phyloP scores from a whole-genome alignment of 1,284 basidiomycete genomes.

The Austroboletus niveus region DNA sequence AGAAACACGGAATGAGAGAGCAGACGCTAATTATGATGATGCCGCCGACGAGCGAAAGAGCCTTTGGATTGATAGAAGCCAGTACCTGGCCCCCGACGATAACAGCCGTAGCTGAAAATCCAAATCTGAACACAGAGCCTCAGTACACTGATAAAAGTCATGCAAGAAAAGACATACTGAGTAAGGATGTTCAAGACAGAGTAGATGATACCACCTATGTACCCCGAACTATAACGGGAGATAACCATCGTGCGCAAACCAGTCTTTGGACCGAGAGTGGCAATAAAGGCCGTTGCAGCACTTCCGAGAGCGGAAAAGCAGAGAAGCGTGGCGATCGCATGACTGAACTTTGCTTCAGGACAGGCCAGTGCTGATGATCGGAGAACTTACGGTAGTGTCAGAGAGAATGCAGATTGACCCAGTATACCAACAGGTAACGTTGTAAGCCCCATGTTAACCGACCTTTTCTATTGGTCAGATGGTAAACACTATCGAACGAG shows the following conservation, averaged over 20 bases:
- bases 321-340: conserved; percentile 42
- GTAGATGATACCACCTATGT: conserved; percentile 53
- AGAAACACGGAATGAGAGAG: conserved; percentile 47
- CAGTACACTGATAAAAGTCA: neutral
- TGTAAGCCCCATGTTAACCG: conserved; percentile 48
- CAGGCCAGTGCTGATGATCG: neutral
- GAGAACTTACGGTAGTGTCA: conserved; percentile 45
- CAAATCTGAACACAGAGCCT: conserved; percentile 33
- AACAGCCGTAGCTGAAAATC: conserved; percentile 44
- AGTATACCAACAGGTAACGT: conserved; percentile 60
- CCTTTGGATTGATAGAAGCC: conserved; percentile 40
- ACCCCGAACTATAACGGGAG: conserved; percentile 55
- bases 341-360: conserved; percentile 28
- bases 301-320: conserved; percentile 45
- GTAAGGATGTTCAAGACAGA: conserved; percentile 59
- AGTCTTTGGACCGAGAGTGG: conserved; percentile 52
- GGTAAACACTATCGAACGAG: neutral
- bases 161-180: conserved; percentile 35
- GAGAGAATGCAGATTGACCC: conserved; percentile 49
- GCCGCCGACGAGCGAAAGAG: conserved; percentile 22
- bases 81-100: conserved; percentile 51
- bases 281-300: conserved; percentile 47
- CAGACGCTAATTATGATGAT: conserved; percentile 45
- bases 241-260: conserved; percentile 45
- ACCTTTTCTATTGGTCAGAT: conserved; percentile 35